A percentile compares a stretch with the other conserved stretches of the same genome.
phyloP scores from a whole-genome alignment of 257 asterid genomes.

The Solanum ossicruentum region DNA sequence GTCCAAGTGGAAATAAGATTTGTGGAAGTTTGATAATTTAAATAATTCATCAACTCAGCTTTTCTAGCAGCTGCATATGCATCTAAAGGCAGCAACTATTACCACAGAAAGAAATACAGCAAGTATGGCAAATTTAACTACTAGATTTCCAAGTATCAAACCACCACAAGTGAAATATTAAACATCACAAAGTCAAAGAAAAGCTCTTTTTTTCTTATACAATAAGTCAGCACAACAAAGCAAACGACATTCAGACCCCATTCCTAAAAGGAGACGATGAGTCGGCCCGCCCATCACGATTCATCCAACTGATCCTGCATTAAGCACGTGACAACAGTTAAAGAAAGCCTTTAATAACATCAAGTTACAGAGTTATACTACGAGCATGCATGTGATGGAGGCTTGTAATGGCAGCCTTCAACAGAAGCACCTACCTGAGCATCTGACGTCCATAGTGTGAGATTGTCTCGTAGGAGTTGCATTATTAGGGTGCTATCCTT shows the following conservation, averaged over 20 bases:
- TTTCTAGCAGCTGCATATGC: not conserved
- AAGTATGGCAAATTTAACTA: not conserved
- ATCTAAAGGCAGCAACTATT: not conserved
- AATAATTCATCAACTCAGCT: not conserved
- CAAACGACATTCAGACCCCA: slow-evolving; percentile 31
- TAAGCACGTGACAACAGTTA: not conserved
- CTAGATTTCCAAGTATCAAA: not conserved
- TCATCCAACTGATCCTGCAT: slow-evolving; percentile 40
- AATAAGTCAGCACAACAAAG: not conserved
- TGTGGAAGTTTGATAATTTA: not conserved
- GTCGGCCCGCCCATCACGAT: slow-evolving; percentile 14
- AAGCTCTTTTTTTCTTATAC: not conserved
- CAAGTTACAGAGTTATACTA: not conserved
- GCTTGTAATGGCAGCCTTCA: not conserved
- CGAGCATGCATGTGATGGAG: not conserved
- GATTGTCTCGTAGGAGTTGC: slow-evolving; percentile 44
- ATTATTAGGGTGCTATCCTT: slow-evolving; percentile 49
- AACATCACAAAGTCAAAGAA: not conserved
- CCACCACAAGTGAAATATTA: not conserved
- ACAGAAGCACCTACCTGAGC: slow-evolving; percentile 21
- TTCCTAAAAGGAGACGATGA: slow-evolving; percentile 16
- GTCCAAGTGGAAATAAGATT: not conserved
- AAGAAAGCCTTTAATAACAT: not conserved
- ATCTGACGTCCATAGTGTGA: slow-evolving; percentile 48
- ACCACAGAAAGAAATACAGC: not conserved